Percentiles rank a stretch among this genome's conserved stretches.
Evolutionary conservation across 495 filamentous ascomycete genomes (phyloP).

Genomic region (Penicillium bovifimosum): DNA sequence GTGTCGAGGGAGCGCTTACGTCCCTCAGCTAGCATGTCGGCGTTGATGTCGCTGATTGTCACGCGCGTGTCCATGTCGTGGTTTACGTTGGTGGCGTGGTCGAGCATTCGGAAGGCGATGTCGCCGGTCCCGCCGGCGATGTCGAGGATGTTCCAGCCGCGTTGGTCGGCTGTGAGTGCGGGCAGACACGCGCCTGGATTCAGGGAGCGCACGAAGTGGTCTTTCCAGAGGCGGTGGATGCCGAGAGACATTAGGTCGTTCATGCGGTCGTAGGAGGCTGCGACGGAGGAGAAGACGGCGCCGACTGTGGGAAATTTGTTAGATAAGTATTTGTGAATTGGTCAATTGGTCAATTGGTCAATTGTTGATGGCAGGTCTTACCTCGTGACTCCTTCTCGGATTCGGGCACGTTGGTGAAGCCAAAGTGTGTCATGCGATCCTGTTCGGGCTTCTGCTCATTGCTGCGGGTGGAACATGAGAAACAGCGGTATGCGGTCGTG

Average conservation of each 20-base stretch:
- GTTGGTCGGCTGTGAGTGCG: slow-evolving; percentile 30
- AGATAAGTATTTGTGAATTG: slow-evolving; percentile 6
- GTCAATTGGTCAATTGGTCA: neutral
- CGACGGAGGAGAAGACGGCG: slow-evolving; percentile 92
- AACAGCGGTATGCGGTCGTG: slow-evolving; percentile 43
- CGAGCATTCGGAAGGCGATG: slow-evolving; percentile 94
- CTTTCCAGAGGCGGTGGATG: slow-evolving; percentile 97
- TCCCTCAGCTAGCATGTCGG: slow-evolving; percentile 86
- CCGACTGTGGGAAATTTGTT: slow-evolving; percentile 55
- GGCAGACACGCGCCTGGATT: slow-evolving; percentile 75
- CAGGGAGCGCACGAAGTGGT: slow-evolving; percentile 88
- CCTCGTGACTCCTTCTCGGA: slow-evolving; percentile 73
- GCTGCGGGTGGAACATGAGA: slow-evolving; percentile 47
- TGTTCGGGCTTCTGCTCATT: slow-evolving; percentile 43
- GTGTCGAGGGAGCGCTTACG: slow-evolving; percentile 62
- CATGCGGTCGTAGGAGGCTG: slow-evolving; percentile 88
- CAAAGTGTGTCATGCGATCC: slow-evolving; percentile 82
- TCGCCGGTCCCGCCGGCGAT: slow-evolving; percentile 96
- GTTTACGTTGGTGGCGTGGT: slow-evolving; percentile 80
- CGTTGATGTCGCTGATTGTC: slow-evolving; percentile 92
- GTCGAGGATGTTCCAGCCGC: slow-evolving; percentile 81
- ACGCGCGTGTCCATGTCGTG: slow-evolving; percentile 70
- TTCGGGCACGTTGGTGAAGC: slow-evolving; percentile 82
- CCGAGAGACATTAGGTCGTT: slow-evolving; percentile 99
- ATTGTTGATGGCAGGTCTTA: slow-evolving; percentile 25